These are phyloP conservation scores for Fraxinus anomala DNA, from an alignment of 257 asterid genomes.

Conservation along the genomic window DNA sequence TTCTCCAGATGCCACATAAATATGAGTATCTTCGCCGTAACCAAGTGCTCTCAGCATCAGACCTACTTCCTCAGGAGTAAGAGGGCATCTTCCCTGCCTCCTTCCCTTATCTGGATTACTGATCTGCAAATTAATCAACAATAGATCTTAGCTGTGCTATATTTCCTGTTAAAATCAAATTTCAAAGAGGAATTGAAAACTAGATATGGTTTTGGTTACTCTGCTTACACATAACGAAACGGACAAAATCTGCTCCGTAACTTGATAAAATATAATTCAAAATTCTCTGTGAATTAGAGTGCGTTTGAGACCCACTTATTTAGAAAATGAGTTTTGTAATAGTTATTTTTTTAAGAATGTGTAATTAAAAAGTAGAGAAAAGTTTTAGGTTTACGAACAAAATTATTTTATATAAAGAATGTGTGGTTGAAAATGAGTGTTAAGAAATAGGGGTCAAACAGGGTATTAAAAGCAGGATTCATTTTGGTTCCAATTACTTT, in stretches of 20 bases:
- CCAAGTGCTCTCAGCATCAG: slow-evolving; percentile 94
- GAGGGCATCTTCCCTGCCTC: slow-evolving; percentile 97
- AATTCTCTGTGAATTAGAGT: background rate
- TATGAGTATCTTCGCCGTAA: slow-evolving; percentile 71
- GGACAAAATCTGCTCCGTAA: background rate
- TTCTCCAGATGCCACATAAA: slow-evolving; percentile 99
- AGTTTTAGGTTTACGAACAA: too few relatives aligned
- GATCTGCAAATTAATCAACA: slow-evolving; percentile 51
- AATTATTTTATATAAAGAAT: too few relatives aligned
- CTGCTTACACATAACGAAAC: slow-evolving; percentile 10
- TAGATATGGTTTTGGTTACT: slow-evolving; percentile 9
- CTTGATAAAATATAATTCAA: background rate
- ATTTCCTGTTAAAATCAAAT: slow-evolving; percentile 1
- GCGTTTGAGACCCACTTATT: too few relatives aligned
- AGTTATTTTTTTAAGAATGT: too few relatives aligned
- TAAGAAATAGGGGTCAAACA: too few relatives aligned
- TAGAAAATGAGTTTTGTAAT: too few relatives aligned
- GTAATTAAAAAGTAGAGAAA: too few relatives aligned
- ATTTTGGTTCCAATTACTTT: background rate
- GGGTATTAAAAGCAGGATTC: background rate
- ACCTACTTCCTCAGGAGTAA: slow-evolving; percentile 97
- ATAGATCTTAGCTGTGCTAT: slow-evolving; percentile 24
- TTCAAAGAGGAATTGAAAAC: background rate
- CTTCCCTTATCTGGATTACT: slow-evolving; percentile 87
- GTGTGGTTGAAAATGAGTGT: too few relatives aligned